Percentiles rank a stretch among this genome's conserved stretches.
These are phyloP conservation scores for Globisporangium irregulare DNA, from an alignment of 352 stramenopile species.

Conservation along the genomic window DNA sequence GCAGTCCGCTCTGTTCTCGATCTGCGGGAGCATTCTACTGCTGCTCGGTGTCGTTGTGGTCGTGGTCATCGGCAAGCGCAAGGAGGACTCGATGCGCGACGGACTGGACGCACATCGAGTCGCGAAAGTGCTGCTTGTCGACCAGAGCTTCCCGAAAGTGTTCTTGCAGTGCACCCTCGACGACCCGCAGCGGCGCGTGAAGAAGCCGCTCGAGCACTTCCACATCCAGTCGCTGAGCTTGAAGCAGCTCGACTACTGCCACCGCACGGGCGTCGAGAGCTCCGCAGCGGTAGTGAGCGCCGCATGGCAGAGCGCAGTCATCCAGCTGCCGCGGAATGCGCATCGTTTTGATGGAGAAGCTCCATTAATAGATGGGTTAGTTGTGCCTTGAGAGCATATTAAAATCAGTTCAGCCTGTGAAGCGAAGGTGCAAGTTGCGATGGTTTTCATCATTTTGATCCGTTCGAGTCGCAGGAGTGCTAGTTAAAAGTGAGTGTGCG, in stretches of 20 bases:
- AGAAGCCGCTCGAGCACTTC: slow-evolving; percentile 25
- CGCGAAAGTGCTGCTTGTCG: slow-evolving; percentile 39
- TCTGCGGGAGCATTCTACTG: slow-evolving; percentile 22
- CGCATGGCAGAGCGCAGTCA: slow-evolving; percentile 4
- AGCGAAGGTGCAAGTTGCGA: too few relatives aligned
- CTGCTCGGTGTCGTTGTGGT: slow-evolving; percentile 17
- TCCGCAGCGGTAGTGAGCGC: background rate
- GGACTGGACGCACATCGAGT: slow-evolving; percentile 32
- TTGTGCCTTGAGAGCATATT: too few relatives aligned
- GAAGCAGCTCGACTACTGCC: slow-evolving; percentile 26
- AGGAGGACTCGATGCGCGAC: slow-evolving; percentile 21
- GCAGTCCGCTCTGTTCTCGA: slow-evolving; percentile 29
- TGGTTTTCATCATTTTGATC: too few relatives aligned
- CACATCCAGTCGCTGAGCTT: slow-evolving; percentile 26
- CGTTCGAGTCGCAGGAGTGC: too few relatives aligned
- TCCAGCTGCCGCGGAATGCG: background rate
- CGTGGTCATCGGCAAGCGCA: slow-evolving; percentile 18
- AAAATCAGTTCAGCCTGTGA: too few relatives aligned
- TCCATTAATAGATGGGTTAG: background rate
- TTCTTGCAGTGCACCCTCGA: slow-evolving; percentile 38
- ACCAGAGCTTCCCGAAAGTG: slow-evolving; percentile 28
- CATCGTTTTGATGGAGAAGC: background rate
- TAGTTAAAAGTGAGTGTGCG: too few relatives aligned
- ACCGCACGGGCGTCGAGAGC: background rate
- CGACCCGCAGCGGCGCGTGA: slow-evolving; percentile 7